Base-by-base conservation (phyloP, 345 rosid genomes). In the Tarenaya hassleriana region DNA sequence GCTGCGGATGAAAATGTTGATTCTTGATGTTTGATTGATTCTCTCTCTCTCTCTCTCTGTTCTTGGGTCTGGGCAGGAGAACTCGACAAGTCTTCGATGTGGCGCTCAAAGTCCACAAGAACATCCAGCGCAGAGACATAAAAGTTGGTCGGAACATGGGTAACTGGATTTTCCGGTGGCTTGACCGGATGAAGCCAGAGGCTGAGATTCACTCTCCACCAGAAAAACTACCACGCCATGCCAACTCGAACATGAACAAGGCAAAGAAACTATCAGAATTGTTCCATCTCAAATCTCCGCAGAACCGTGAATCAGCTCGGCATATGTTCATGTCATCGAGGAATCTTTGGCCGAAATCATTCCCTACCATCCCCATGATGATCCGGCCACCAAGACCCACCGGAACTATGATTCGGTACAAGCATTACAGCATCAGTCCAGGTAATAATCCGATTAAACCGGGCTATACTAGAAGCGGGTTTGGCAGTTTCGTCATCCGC, bases 111-210 rank as follows among this genome's bases (percentile, higher is more conserved):
- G 80, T 81, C 71, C 95, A 83, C 64, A 63, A 32, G 66, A 83
- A 75, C 60, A 75, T 90, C 65, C 94, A 90, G 61, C 69, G 78
- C 48, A 76, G 97, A 61, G 94, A 90, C 71, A 62, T 80, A 51
- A 83, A 80, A 67, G 73, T 90, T 50, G 97, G 97, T 49, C 73
- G 83, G 39, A 83, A 80, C 63, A 58, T 86, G 7, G 95, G 97
- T 27, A 90, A 82, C 76, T 52, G 92, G 87, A 78, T 87, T 50
- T 75, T 87, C 42, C 72, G 81, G 4, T 79, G 82, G 78, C 89
- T 91, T 48, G 83, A 84, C 60, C 65, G 70, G 29, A 77, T 81
- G 87, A 91, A 84, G 67, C 95, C 98, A 24, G 77, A 95, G 8
- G 96, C 96, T 34, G 79, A 77, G 61, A 83, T 87, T 47, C 75